phyloP scores from a whole-genome alignment of 495 filamentous ascomycete species.

The Neurospora sp. region DNA sequence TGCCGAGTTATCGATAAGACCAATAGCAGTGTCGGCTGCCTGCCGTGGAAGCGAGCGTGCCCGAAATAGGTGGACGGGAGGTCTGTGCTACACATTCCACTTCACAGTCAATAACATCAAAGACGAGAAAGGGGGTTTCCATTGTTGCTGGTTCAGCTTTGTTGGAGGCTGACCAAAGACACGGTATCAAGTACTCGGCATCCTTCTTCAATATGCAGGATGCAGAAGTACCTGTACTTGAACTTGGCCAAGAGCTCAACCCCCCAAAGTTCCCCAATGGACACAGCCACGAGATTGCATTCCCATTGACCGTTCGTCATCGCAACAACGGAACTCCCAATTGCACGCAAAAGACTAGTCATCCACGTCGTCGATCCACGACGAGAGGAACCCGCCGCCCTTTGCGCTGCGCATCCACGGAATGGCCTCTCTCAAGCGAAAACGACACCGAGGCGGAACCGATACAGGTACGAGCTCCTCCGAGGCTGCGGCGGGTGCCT shows the following conservation, averaged over 20 bases:
- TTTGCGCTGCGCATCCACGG: neutral
- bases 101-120: neutral
- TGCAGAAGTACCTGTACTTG: neutral
- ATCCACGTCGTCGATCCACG: neutral
- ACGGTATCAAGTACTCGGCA: neutral
- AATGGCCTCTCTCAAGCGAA: conserved; percentile 36
- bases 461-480: neutral
- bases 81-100: neutral
- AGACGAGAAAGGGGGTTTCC: neutral
- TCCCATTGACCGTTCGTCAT: conserved; percentile 9
- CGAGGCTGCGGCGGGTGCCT: neutral
- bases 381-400: neutral
- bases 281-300: neutral
- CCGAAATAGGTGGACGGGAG: neutral
- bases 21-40: neutral
- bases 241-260: neutral
- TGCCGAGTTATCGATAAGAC: neutral
- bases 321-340: conserved; percentile 1
- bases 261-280: neutral
- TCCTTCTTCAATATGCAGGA: neutral
- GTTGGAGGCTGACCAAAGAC: neutral
- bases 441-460: conserved; percentile 21
- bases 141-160: neutral
- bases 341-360: neutral
- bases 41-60: neutral